Conservation (phyloP, 2,329 filamentous ascomycete genomes). For the Neofusicoccum laricinum region DNA sequence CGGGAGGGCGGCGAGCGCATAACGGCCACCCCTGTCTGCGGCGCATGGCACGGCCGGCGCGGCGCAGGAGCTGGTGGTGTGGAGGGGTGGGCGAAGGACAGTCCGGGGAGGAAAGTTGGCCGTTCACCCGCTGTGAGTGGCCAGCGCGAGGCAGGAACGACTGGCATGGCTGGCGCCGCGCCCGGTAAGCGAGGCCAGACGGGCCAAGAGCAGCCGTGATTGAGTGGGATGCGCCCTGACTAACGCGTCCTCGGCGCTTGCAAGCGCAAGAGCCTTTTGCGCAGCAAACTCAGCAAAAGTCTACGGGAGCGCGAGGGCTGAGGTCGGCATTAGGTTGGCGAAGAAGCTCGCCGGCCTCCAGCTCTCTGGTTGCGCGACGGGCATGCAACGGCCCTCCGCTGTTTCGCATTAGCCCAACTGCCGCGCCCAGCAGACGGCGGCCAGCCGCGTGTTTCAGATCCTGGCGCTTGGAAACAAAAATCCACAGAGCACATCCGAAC, state of each 20-base stretch:
- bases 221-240: background rate
- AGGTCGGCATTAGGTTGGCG: background rate
- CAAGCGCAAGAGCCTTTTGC: background rate
- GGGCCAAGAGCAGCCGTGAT: background rate
- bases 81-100: background rate
- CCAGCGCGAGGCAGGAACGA: background rate
- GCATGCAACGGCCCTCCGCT: background rate
- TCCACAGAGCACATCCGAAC: too few relatives aligned
- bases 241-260: background rate
- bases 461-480: too few relatives aligned
- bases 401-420: background rate
- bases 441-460: background rate
- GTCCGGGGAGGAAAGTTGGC: background rate
- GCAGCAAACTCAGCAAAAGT: background rate
- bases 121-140: background rate
- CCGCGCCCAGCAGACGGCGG: background rate
- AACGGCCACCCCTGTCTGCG: background rate
- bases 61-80: background rate
- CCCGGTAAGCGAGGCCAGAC: background rate
- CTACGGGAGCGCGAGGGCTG: background rate
- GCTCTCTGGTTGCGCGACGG: background rate
- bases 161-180: background rate
- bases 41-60: background rate
- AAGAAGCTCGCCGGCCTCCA: background rate
- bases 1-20: conserved; percentile 7